Conservation (phyloP, 2,329 filamentous ascomycete species). For the Pseudogymnoascus sp. region DNA sequence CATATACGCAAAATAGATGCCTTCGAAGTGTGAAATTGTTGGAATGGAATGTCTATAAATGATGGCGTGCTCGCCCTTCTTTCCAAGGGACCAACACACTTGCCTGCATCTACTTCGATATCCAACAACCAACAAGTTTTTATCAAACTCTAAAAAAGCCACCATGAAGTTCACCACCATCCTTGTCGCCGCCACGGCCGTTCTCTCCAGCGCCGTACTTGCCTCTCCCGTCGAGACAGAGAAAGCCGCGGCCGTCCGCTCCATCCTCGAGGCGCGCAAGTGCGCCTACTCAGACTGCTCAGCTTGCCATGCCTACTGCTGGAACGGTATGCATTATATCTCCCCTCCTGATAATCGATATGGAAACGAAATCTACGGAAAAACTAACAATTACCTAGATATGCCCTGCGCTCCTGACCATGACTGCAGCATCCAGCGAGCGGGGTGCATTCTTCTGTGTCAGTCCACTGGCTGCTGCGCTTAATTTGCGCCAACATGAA, state of each 20-base stretch:
- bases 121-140: background rate
- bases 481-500: background rate
- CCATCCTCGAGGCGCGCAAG: background rate
- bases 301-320: background rate
- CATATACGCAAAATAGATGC: background rate
- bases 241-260: background rate
- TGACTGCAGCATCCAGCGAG: background rate
- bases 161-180: background rate
- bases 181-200: background rate
- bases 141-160: background rate
- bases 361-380: background rate
- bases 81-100: background rate
- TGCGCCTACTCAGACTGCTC: background rate
- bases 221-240: background rate
- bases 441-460: background rate
- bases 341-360: background rate
- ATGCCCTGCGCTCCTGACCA: background rate
- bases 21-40: background rate
- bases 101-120: background rate
- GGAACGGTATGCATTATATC: background rate
- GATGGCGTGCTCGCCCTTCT: background rate
- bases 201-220: background rate
- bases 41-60: background rate
- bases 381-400: background rate
- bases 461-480: background rate